Evolutionary conservation across 768 basidiomycete species (phyloP), one percentile per base, ranked within the genome.

Genomic region (Auriscalpium microsporum): DNA sequence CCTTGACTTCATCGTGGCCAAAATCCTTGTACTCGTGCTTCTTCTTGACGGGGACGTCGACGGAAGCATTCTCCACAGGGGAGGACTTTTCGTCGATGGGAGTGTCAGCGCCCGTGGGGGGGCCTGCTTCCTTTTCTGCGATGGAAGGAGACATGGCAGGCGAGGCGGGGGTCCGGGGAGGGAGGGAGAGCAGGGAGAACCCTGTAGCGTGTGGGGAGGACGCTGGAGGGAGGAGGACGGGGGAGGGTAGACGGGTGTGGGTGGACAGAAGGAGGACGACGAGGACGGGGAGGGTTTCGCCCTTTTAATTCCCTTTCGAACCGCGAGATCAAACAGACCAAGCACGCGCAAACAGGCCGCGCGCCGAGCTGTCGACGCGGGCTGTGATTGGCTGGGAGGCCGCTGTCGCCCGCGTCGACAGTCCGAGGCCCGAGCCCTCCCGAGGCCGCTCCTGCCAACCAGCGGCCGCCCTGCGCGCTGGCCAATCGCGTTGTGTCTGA

Each of bases 21-120:
- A 90, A 87, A 45, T 90, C 90, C 77, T 87, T 92, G 76, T 92
- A 92, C 75, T 88, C 86, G 73, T 88, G 79, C 75, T 89, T 87
- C 68, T 72, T 84, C 71, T 77, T 74, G 59, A 72, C 66, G 0
- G 54, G 62, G 50, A 60, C 65, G 17, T 55, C 58, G 23, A 53
- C 55, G 28, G 62, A 48, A 33, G 13, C 17, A 17, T 17, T 42
- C 40, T 42, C 40, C 28, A 28, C 28, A 4, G 28, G 28, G 28
- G 28, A 28, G 14, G 40, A 42, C 8, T 42, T 50, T 34, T 65
- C 66, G 19, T 53, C 48, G 9, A 63, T 52, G 13, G 74, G 72
- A 45, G 75, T 71, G 49, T 56, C 56, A n/a, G 66, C 46, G 52
- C 78, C 74, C 66, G 77, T 75, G 65, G 73, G 70, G 17, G 82